Evolutionary conservation across 2,329 filamentous ascomycete species (phyloP), one percentile per base, ranked within the genome.

Genomic region (Phialophora verrucosa): DNA sequence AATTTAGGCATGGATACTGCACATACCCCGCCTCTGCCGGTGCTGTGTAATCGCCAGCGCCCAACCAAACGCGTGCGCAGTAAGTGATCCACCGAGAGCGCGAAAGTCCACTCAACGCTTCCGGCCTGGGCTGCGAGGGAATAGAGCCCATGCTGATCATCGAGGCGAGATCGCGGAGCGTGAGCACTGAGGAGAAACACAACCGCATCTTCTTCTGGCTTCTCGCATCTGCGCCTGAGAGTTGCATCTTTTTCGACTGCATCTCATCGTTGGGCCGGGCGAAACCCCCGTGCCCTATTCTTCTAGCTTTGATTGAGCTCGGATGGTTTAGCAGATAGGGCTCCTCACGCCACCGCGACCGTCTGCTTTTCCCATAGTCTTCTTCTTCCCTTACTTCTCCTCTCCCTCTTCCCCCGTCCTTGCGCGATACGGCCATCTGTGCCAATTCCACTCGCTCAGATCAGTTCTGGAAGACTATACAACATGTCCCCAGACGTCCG

Each of bases 391-490:
- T 63, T 47, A n/a, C 44, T 56, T 59, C 60, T 53, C 38, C 49
- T 4, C 44, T 62, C 55, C 27, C 54, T 55, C 58, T 63, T 64
- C 53, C n/a, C 61, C 54, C 44, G 25, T 42, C 47, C 59, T 63
- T 20, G 14, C 29, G 27, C 57, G 42, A 50, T 51, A 59, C 66
- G 83, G 83, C 82, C 82, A 80, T 85, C 74, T 68, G 82, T 85
- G 76, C 83, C 83, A 75, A 79, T 86, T 85, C 76, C 84, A 75
- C 76, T 86, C 83, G 83, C 69, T 73, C 66, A 61, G 42, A 11
- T 62, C 58, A 58, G 47, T 60, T 53, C 59, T 60, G 65, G 58
- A 49, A 61, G 59, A 71, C 59, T 42, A 59, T 59, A 71, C 60
- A 63, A 75, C 53, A 55, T 74, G 74, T 72, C 63, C 42, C 68